Evolutionary conservation across 2,329 filamentous ascomycete genomes (phyloP), one percentile per base, ranked within the genome.

Genomic region (Pseudogymnoascus sp.): DNA sequence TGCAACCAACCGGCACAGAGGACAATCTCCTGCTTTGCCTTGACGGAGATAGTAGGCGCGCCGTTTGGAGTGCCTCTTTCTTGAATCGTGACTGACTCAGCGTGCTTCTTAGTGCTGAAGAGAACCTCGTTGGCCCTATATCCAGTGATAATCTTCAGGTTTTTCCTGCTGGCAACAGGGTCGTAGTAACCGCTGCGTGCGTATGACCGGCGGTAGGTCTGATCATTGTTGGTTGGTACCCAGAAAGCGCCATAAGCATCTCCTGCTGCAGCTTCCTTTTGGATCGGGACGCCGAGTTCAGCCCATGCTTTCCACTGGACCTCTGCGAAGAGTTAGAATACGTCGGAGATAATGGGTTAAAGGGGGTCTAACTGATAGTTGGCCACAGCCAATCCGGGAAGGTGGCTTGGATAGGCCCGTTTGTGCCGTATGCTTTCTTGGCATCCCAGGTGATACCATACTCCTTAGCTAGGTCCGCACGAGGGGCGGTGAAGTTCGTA

Each of bases 141-240:
- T 8, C 51, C 36, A n/a, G 54, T 62, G 51, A 69, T 51, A 7
- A 69, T 28, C 41, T 69, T 61, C 28, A 66, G 63, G 41, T 68
- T 68, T 10, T 71, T 65, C 10, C 78, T 68, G 6, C 61, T 54
- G 3, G 68, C 68, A 11, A 73, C 69, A 8, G 73, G 71, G 62
- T 78, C 75, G 62, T 74, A 76, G 64, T 80, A 78, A 4, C 74
- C 74, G n/a, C 67, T 68, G 11, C 75, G 69, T n/a, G 78, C 75
- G 67, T 77, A 77, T 4, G 75, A 77, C 31, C 78, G 74, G 37
- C 74, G 75, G 16, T 57, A 57, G 10, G 28, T 57, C 28, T 57
- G 51, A 14, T 57, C 51, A 2, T 57, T 65, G 75, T 73, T 62
- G 67, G 73, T 21, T 70, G 77, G 75, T 6, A 77, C 67, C 65